These are phyloP conservation scores for Phytophthora uliginosa DNA, from an alignment of 352 stramenopile species.

Conservation along the genomic window DNA sequence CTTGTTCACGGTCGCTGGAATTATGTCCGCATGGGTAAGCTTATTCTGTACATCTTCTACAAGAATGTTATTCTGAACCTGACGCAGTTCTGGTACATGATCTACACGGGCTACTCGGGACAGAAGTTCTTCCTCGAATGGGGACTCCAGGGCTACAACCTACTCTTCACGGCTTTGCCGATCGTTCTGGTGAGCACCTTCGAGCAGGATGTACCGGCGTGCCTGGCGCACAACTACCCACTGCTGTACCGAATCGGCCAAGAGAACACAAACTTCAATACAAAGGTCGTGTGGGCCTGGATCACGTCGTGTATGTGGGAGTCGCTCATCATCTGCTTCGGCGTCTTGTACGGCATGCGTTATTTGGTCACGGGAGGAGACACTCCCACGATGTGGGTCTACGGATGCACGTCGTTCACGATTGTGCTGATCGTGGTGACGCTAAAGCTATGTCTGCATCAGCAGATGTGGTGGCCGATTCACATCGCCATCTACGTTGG, in stretches of 20 bases:
- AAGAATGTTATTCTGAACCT: constrained; percentile 97
- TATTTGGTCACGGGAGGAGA: constrained; percentile 86
- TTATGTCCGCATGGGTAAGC: constrained; percentile 94
- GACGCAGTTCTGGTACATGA: constrained; percentile 96
- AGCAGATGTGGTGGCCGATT: constrained; percentile 87
- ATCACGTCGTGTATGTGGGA: constrained; percentile 88
- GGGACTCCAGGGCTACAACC: constrained; percentile 91
- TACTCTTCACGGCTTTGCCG: constrained; percentile 88
- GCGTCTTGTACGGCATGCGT: constrained; percentile 83
- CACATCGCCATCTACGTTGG: constrained; percentile 78
- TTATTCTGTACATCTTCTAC: constrained; percentile 97
- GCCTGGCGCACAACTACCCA: constrained; percentile 76
- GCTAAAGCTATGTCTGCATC: constrained; percentile 93
- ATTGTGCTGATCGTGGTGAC: constrained; percentile 96
- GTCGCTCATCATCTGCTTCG: constrained; percentile 87
- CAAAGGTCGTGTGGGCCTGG: constrained; percentile 85
- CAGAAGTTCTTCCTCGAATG: constrained; percentile 92
- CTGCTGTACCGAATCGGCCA: constrained; percentile 88
- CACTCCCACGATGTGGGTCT: constrained; percentile 94
- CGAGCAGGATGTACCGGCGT: constrained; percentile 86
- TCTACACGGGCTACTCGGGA: constrained; percentile 90
- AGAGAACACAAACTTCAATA: constrained; percentile 89
- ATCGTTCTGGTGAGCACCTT: constrained; percentile 89
- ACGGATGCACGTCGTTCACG: constrained; percentile 95
- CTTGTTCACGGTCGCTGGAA: constrained; percentile 96